Evolutionary conservation across 2,329 filamentous ascomycete genomes (phyloP).

Genomic region (Colletotrichum navitas): DNA sequence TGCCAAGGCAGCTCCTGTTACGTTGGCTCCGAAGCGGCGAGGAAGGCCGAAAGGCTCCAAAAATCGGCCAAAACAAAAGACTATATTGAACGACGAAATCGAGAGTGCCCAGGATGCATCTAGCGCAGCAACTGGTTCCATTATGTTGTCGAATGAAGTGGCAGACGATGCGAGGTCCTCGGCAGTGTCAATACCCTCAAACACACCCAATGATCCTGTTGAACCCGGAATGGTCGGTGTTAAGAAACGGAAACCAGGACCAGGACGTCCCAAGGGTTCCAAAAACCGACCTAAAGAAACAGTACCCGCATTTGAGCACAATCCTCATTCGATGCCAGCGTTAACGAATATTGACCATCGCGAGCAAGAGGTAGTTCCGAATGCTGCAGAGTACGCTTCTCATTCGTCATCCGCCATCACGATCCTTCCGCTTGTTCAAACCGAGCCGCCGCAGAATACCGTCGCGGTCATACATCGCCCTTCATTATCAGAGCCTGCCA

Average conservation of each 20-base stretch:
- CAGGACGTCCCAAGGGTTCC: slow-evolving; percentile 65
- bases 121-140: background rate
- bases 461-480: background rate
- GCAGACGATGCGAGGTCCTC: background rate
- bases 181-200: background rate
- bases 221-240: slow-evolving; percentile 44
- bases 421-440: background rate
- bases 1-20: slow-evolving; percentile 31
- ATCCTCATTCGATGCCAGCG: background rate
- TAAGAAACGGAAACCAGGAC: slow-evolving; percentile 51
- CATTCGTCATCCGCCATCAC: background rate
- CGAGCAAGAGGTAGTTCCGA: background rate
- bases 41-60: slow-evolving; percentile 45
- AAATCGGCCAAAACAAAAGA: slow-evolving; percentile 29
- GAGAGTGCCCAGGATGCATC: background rate
- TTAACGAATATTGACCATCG: slow-evolving; percentile 4
- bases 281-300: slow-evolving; percentile 61
- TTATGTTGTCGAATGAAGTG: slow-evolving; percentile 1
- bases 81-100: too few species aligned
- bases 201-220: background rate
- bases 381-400: background rate
- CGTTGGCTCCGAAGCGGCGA: slow-evolving; percentile 39
- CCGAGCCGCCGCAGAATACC: background rate
- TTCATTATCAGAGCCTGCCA: background rate
- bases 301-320: background rate